A percentile compares a stretch with the other conserved stretches of the same genome.
Evolutionary conservation across 306 rosid genomes (phyloP).

Genomic region (Prunus fruticosa): DNA sequence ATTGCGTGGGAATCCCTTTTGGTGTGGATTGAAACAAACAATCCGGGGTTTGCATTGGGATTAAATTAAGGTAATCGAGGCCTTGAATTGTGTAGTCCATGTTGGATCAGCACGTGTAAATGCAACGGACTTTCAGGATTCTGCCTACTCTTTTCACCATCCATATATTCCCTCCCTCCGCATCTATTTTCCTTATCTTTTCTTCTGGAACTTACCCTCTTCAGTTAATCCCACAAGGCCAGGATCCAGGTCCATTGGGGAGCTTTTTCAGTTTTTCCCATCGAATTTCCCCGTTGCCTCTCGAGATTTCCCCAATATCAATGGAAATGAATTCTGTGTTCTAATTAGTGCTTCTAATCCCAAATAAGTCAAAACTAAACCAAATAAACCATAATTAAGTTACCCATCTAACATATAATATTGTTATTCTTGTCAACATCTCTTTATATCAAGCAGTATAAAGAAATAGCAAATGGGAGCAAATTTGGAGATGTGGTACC

Average conservation of each 20-base stretch:
- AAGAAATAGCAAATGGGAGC: not conserved
- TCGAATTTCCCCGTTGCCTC: no score
- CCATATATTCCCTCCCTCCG: conserved; percentile 7
- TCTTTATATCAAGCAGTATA: no score
- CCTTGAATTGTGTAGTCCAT: conserved; percentile 59
- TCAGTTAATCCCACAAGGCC: not conserved
- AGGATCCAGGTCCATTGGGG: not conserved
- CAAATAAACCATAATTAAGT: no score
- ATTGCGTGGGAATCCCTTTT: conserved; percentile 80
- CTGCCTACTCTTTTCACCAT: conserved; percentile 28
- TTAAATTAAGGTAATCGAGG: conserved; percentile 42
- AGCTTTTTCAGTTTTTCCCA: not conserved
- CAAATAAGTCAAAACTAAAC: no score
- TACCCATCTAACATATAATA: no score
- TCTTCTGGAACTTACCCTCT: not conserved
- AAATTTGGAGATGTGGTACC: not conserved
- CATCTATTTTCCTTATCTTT: not conserved
- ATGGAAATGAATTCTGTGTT: no score
- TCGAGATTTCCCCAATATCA: no score
- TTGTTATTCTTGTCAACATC: no score
- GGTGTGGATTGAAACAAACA: conserved; percentile 31
- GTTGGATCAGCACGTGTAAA: conserved; percentile 62
- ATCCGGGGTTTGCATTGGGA: conserved; percentile 29
- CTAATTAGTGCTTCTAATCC: no score
- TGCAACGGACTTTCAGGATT: conserved; percentile 60